Percentiles rank a stretch among this genome's conserved stretches.
Conservation (phyloP, 495 filamentous ascomycete species). For the Penicillium maclennaniae region DNA sequence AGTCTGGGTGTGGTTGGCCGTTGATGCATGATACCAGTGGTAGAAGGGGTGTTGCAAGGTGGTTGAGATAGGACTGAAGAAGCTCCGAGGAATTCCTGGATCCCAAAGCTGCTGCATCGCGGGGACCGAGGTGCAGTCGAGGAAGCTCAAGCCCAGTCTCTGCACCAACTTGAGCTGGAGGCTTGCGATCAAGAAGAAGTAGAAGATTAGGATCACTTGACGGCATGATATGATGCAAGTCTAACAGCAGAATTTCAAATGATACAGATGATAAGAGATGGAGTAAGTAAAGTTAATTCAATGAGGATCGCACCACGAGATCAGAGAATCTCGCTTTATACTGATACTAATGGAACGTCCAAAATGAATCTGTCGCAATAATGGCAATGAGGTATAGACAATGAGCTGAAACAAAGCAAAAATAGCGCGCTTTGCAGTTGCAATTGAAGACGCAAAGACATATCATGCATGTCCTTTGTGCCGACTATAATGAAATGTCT, state of each 20-base stretch:
- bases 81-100: background rate
- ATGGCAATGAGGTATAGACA: slow-evolving; percentile 8
- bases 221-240: no score
- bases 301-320: no score
- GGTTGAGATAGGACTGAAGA: slow-evolving; percentile 25
- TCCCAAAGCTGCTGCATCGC: background rate
- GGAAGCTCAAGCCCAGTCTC: no score
- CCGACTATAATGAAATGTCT: background rate
- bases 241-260: no score
- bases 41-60: slow-evolving; percentile 32
- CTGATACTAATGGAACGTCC: no score
- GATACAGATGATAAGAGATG: no score
- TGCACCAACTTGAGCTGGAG: no score
- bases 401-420: slow-evolving; percentile 13
- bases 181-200: no score
- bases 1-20: slow-evolving; percentile 58
- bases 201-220: no score
- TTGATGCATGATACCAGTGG: slow-evolving; percentile 47
- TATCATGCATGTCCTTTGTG: slow-evolving; percentile 3
- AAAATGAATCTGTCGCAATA: background rate
- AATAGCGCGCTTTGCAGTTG: slow-evolving; percentile 8
- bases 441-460: background rate
- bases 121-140: slow-evolving; percentile 2
- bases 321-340: no score
- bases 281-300: no score